These are phyloP conservation scores for Calonectria fujianensis DNA, from an alignment of 2,329 filamentous ascomycete species.

Conservation along the genomic window DNA sequence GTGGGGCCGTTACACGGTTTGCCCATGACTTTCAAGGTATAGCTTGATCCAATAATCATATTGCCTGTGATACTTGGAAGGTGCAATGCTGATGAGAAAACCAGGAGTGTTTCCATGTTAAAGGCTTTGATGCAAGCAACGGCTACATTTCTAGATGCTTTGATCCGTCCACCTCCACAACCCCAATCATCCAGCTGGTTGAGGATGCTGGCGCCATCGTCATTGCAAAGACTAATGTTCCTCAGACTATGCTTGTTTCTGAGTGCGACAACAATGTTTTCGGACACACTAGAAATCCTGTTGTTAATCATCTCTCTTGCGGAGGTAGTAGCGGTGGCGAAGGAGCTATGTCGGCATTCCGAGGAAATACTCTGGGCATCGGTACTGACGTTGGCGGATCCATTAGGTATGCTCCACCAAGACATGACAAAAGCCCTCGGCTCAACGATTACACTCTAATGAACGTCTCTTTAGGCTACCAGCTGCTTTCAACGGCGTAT, in stretches of 20 bases:
- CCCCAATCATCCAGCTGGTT: slow-evolving; percentile 1
- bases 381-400: slow-evolving; percentile 13
- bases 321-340: slow-evolving; percentile 11
- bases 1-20: slow-evolving; percentile 1
- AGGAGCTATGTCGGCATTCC: neutral
- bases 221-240: slow-evolving; percentile 8
- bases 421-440: too few relatives aligned
- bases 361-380: neutral
- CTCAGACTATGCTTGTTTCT: neutral
- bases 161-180: neutral
- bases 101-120: slow-evolving; percentile 1
- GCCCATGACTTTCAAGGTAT: slow-evolving; percentile 7
- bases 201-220: slow-evolving; percentile 1
- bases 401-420: neutral
- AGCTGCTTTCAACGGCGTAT: neutral
- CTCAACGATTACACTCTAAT: neutral
- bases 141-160: slow-evolving; percentile 5
- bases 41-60: neutral
- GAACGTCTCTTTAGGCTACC: neutral
- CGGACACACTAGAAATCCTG: neutral
- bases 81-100: neutral
- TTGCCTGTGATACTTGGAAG: neutral
- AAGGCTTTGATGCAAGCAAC: slow-evolving; percentile 1
- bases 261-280: slow-evolving; percentile 13
- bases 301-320: neutral